Conservation (phyloP, 768 basidiomycete species). For the Mycena sanguinolenta region DNA sequence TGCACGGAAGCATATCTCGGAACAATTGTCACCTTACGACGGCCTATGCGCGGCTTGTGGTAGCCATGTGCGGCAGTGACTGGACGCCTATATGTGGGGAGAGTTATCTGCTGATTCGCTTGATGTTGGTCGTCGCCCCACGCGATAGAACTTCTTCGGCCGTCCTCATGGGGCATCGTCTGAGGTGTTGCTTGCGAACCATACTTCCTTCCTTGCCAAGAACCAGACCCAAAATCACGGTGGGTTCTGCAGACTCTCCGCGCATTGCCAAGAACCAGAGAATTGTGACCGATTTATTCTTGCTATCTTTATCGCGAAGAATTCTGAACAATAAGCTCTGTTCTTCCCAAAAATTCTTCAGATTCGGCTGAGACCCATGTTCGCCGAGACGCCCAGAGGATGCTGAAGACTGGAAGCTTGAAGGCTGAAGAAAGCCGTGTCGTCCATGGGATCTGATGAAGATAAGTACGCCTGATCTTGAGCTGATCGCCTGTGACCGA, state of each 20-base stretch:
- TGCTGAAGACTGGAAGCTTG: background rate
- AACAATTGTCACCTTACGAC: slow-evolving; percentile 11
- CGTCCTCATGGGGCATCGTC: background rate
- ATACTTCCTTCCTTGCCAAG: background rate
- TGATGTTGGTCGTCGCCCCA: background rate
- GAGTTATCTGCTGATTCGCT: background rate
- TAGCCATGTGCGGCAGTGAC: slow-evolving; percentile 20
- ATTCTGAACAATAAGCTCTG: too few species aligned
- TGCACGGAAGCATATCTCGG: slow-evolving; percentile 2
- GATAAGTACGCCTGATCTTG: too few species aligned
- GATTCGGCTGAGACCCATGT: too few species aligned
- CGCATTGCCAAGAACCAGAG: background rate
- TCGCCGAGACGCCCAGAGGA: background rate
- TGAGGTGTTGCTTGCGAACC: background rate
- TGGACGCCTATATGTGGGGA: too few species aligned
- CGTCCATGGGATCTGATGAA: too few species aligned
- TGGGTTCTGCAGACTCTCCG: background rate
- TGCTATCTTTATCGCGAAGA: background rate
- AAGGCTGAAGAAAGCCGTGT: background rate
- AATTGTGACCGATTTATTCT: background rate
- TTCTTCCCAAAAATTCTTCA: too few species aligned
- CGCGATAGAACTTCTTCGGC: too few species aligned
- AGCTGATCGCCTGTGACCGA: too few species aligned
- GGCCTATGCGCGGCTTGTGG: slow-evolving; percentile 22
- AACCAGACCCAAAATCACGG: too few species aligned